Conservation (phyloP, 73 alveolate genomes). For the Stentor coeruleus region DNA sequence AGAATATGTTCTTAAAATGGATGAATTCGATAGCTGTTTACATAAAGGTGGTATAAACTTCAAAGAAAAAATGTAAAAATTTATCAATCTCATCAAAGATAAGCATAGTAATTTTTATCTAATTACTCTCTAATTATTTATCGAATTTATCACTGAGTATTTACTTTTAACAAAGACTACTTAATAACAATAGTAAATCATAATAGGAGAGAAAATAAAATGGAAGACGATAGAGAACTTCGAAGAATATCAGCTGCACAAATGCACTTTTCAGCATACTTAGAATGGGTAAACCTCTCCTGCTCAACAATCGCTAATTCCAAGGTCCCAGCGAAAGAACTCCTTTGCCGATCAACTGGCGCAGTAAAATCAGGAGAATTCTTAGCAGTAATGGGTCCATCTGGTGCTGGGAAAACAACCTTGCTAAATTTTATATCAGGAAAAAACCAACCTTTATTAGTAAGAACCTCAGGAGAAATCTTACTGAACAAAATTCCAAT, state of each 20-base stretch:
- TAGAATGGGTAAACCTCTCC: neutral
- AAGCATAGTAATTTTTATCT: neutral
- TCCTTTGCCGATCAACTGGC: conserved; percentile 31
- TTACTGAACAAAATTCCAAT: conserved; percentile 56
- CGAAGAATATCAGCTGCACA: neutral
- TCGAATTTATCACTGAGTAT: too few species aligned
- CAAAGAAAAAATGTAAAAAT: neutral
- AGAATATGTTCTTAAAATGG: neutral
- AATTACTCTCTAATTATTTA: too few species aligned
- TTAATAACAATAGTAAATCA: too few species aligned
- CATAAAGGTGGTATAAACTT: neutral
- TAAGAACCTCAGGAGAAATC: conserved; percentile 58
- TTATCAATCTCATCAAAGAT: neutral
- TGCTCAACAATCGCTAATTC: neutral
- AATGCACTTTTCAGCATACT: neutral
- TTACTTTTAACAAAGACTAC: too few species aligned
- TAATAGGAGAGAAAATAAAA: too few species aligned
- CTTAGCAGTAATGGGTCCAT: conserved; percentile 75
- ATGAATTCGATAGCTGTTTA: neutral
- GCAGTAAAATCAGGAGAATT: conserved; percentile 65
- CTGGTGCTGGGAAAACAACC: conserved; percentile 90
- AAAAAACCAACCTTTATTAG: conserved; percentile 43
- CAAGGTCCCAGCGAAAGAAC: neutral
- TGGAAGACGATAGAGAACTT: neutral
- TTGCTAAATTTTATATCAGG: conserved; percentile 72